These are phyloP conservation scores for Tetrastigma voinierianum DNA, from an alignment of 164 flowering plant genomes.

Conservation along the genomic window DNA sequence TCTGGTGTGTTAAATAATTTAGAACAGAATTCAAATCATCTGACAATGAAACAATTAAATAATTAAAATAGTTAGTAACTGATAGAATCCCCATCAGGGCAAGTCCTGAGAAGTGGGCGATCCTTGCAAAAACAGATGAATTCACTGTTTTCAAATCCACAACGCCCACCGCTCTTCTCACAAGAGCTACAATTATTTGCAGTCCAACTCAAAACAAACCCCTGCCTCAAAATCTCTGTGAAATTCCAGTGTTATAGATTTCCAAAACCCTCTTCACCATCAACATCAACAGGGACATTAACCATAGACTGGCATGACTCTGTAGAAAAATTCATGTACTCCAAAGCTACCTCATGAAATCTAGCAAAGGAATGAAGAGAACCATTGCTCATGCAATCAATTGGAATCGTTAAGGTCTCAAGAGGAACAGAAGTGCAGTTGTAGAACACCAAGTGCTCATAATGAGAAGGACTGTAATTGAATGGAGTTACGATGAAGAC, in stretches of 20 bases:
- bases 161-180: constrained; percentile 31
- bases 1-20: too few species aligned
- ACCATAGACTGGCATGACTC: constrained; percentile 31
- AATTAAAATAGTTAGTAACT: not conserved
- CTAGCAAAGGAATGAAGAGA: constrained; percentile 30
- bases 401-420: not conserved
- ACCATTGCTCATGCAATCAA: constrained; percentile 25
- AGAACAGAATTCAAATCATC: too few species aligned
- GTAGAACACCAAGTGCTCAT: constrained; percentile 39
- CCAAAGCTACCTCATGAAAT: constrained; percentile 25
- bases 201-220: constrained; percentile 47
- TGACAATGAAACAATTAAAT: too few species aligned
- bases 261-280: not conserved
- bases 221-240: constrained; percentile 35
- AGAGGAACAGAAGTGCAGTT: constrained; percentile 28
- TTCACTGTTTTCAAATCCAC: constrained; percentile 23
- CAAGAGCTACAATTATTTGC: constrained; percentile 33
- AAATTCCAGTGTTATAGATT: constrained; percentile 20
- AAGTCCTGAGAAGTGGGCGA: constrained; percentile 4
- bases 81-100: constrained; percentile 13
- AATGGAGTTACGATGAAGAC: constrained; percentile 34
- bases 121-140: constrained; percentile 38
- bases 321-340: constrained; percentile 18
- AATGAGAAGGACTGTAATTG: constrained; percentile 8
- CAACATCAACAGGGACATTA: constrained; percentile 30